Evolutionary conservation across 2,329 filamentous ascomycete species (phyloP), one percentile per base, ranked within the genome.

Genomic region (Arthrobotrys megalospora): DNA sequence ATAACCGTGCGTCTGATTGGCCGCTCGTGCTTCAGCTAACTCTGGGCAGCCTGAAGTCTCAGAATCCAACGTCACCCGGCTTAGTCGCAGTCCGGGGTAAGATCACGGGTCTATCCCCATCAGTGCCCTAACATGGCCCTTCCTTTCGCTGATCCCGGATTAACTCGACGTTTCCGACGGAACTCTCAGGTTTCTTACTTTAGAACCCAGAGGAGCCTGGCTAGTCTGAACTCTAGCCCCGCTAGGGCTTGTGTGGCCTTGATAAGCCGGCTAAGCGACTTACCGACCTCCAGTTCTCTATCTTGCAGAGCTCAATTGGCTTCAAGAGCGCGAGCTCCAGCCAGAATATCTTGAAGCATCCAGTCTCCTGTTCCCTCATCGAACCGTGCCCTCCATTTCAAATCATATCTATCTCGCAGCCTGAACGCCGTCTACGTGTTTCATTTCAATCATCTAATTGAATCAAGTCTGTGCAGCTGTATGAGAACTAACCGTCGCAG

Each of bases 11-110:
- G 41, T 24, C 43, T 64, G 47, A 69, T 68, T 68, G 52, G 70
- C 62, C 47, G 11, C 64, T 43, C 7, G 63, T 32, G 6, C 63
- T 52, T 19, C 45, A 41, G 63, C 47, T 66, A 52, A 48, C 63
- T 38, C 5, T 24, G 32, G 32, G 36, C 36, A 48, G 36, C 36
- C 24, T 47, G 16, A 50, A 24, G 66, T 70, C 69, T 60, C 41
- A 65, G 58, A 64, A 50, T 21, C 38, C 28, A 63, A 53, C 45
- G 50, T 73, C 69, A 65, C 69, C 48, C 48, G 60, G 45, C 53
- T 16, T 41, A 16, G 1, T 43, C 36, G 38, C n/a, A 66, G 69
- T 68, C 70, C 55, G 70, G 63, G 70, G 63, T 75, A 75, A 21
- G 43, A 60, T 73, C 69, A 73, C 62, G 60, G 60, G 60, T 36